Evolutionary conservation across 805 yeast species (phyloP).

Genomic region (Candida alai): DNA sequence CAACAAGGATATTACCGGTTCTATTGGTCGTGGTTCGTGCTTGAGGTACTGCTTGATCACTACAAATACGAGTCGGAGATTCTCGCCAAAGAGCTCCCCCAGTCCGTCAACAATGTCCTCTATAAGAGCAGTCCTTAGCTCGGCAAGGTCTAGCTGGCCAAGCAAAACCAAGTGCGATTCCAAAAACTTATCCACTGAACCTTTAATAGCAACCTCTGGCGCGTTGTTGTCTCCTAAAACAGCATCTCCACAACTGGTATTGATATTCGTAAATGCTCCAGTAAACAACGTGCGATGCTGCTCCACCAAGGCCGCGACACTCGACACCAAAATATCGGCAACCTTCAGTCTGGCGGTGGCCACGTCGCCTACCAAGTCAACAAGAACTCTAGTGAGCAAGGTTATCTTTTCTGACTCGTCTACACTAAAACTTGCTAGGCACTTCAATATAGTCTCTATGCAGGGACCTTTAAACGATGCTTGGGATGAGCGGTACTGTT

Average conservation of each 20-base stretch:
- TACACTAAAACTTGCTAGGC: not conserved
- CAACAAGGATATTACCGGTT: constrained; percentile 8
- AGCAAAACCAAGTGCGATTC: constrained; percentile 11
- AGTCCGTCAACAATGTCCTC: constrained; percentile 9
- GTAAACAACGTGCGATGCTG: too few relatives aligned
- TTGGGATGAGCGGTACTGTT: constrained; percentile 5
- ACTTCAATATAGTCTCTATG: constrained; percentile 4
- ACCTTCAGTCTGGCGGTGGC: too few relatives aligned
- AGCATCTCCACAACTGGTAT: too few relatives aligned
- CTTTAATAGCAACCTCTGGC: too few relatives aligned
- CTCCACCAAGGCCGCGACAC: too few relatives aligned
- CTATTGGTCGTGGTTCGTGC: constrained; percentile 2
- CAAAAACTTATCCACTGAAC: constrained; percentile 9
- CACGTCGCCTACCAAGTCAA: too few relatives aligned
- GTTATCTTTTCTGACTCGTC: too few relatives aligned
- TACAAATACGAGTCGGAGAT: not conserved
- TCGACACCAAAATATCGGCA: too few relatives aligned
- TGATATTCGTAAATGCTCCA: too few relatives aligned
- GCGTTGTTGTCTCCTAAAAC: too few relatives aligned
- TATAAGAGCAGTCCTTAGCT: constrained; percentile 4
- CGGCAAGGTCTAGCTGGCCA: constrained; percentile 2
- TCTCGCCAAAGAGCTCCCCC: constrained; percentile 6
- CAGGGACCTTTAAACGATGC: constrained; percentile 6
- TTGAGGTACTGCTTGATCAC: constrained; percentile 3
- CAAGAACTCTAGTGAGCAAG: too few relatives aligned